Evolutionary conservation across 1,284 basidiomycete genomes (phyloP).

Genomic region (Fistulinella staudtii): DNA sequence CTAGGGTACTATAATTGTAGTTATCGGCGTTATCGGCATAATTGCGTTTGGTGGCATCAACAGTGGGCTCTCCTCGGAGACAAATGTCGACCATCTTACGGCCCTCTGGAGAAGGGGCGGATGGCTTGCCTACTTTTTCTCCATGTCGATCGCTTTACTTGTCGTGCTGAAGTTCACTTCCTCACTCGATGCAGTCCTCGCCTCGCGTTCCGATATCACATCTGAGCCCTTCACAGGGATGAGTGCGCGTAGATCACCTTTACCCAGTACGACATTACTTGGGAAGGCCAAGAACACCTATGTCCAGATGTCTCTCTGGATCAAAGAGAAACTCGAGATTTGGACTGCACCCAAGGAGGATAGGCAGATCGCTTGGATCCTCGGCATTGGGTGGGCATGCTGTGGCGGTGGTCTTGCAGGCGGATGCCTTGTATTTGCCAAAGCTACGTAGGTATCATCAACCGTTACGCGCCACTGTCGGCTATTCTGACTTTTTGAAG

Average conservation of each 20-base stretch:
- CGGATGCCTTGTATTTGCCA: constrained; percentile 86
- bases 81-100: constrained; percentile 70
- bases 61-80: constrained; percentile 64
- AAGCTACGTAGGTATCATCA: constrained; percentile 63
- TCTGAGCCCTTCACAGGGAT: constrained; percentile 51
- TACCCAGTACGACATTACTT: constrained; percentile 26
- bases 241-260: constrained; percentile 28
- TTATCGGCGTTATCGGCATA: constrained; percentile 80
- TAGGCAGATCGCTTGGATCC: constrained; percentile 78
- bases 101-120: constrained; percentile 77
- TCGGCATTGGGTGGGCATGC: constrained; percentile 91
- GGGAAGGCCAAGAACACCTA: constrained; percentile 38
- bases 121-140: constrained; percentile 87
- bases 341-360: constrained; percentile 81
- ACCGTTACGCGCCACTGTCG: background rate
- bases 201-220: constrained; percentile 59
- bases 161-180: constrained; percentile 61
- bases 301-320: constrained; percentile 46
- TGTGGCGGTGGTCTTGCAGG: constrained; percentile 87
- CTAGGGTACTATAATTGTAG: constrained; percentile 77
- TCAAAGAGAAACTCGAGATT: constrained; percentile 62
- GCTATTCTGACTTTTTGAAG: constrained; percentile 34
- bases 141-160: constrained; percentile 68
- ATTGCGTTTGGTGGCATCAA: constrained; percentile 84
- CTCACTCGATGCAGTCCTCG: constrained; percentile 66